Base-by-base conservation (phyloP, 169 alveolate species). In the Cryptosporidium ubiquitum region DNA sequence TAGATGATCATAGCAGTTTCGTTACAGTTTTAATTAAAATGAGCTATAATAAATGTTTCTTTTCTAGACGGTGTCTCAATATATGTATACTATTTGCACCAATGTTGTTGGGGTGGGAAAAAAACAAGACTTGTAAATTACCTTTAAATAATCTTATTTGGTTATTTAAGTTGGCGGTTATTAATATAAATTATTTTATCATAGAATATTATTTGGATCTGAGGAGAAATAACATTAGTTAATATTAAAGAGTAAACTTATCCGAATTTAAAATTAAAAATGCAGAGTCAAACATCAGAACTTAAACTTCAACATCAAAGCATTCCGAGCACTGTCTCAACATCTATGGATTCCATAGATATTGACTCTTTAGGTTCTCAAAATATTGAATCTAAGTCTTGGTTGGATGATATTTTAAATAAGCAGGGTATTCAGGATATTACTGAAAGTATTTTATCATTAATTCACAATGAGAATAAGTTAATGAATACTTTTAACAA, bases 1-100 rank as follows among this genome's bases (percentile, higher is more conserved):
- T 26, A 7, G 35, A 3, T 20, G 66, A 55, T 55, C 37, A 0
- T 26, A 0, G 5, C 20, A n/a, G 7, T 1, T n/a, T 2, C 9
- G 3, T 1, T 20, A 1, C 37, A 26, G 5, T 14, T 29, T 18
- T 52, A 23, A 18, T 64, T 64, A 47, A 2, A 1, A 47, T 47
- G 16, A 47, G 52, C n/a, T 49, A 64, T 64, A 49, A 5, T 64
- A 4, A 64, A 35, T 64, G 47, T 47, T 39, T 29, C 68, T 18
- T 23, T 55, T 20, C 37, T 73, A 73, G 85, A 73, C 85, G 85
- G 85, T 73, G 85, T 73, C 85, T 73, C 84, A 51, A 69, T 9
- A 35, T 39, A 6, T 37, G 52, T 26, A 35, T 6, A 31, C 42
- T 64, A 35, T 64, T 35, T 64, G 71, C 71, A 64, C 71, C 29